A percentile compares a stretch with the other conserved stretches of the same genome.
These are phyloP conservation scores for Boletellus ananas DNA, from an alignment of 768 basidiomycete genomes.

Conservation along the genomic window DNA sequence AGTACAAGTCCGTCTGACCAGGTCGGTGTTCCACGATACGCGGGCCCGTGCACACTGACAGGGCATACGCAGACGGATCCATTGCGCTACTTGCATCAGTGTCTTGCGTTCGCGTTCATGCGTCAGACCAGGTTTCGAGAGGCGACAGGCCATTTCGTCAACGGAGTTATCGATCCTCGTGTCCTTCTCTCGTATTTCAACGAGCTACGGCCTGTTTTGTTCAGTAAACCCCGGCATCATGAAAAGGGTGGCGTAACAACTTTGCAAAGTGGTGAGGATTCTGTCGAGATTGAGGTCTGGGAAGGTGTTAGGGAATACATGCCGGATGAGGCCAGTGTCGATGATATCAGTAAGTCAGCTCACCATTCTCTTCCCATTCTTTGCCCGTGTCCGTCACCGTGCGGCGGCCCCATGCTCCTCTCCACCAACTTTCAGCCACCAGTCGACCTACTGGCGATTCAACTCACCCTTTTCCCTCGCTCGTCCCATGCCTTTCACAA, in stretches of 20 bases:
- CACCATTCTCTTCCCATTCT: slow-evolving; percentile 19
- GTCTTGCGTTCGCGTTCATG: slow-evolving; percentile 77
- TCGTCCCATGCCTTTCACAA: slow-evolving; percentile 12
- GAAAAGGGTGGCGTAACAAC: background rate
- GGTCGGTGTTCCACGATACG: slow-evolving; percentile 4
- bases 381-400: slow-evolving; percentile 17
- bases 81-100: slow-evolving; percentile 74
- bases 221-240: slow-evolving; percentile 24
- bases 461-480: slow-evolving; percentile 27
- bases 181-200: slow-evolving; percentile 79
- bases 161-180: slow-evolving; percentile 81
- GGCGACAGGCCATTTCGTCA: slow-evolving; percentile 72
- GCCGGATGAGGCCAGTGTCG: slow-evolving; percentile 64
- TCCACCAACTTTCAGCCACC: slow-evolving; percentile 28
- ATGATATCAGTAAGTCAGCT: slow-evolving; percentile 77
- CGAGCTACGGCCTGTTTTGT: slow-evolving; percentile 64
- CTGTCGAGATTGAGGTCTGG: slow-evolving; percentile 65
- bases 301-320: slow-evolving; percentile 71
- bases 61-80: slow-evolving; percentile 50
- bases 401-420: slow-evolving; percentile 13
- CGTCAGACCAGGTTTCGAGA: slow-evolving; percentile 79
- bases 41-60: slow-evolving; percentile 2
- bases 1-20: slow-evolving; percentile 5
- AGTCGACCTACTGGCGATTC: slow-evolving; percentile 21
- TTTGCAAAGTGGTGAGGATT: slow-evolving; percentile 12